Conservation (phyloP, 106 monocot genomes). For the Allium cepa region DNA sequence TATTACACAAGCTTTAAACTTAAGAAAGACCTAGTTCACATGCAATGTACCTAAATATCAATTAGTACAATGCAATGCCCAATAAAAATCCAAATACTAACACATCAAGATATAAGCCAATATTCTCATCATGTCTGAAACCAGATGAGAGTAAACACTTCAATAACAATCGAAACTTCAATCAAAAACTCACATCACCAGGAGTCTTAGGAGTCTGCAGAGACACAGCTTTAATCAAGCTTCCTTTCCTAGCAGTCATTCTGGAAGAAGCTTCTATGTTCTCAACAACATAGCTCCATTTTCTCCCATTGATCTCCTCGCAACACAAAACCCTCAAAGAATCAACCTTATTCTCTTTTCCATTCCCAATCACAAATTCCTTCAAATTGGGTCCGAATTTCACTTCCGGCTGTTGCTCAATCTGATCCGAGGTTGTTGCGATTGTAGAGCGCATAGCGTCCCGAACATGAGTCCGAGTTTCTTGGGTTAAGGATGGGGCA, state of each 20-base stretch:
- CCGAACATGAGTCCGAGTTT: conserved; percentile 25
- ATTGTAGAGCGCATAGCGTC: conserved; percentile 28
- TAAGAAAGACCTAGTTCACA: no score
- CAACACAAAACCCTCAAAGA: conserved; percentile 33
- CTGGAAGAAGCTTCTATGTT: conserved; percentile 1
- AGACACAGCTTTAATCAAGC: conserved; percentile 26
- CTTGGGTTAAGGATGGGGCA: conserved; percentile 18
- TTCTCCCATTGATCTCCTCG: conserved; percentile 53
- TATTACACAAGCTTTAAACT: no score
- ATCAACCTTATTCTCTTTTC: not conserved
- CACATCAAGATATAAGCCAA: no score
- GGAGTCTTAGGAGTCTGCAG: conserved; percentile 37
- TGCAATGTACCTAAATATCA: no score
- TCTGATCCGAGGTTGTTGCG: conserved; percentile 11
- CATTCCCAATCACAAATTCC: conserved; percentile 1
- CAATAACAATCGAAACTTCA: no score
- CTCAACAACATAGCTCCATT: conserved; percentile 49
- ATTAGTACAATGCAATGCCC: no score
- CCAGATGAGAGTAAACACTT: no score
- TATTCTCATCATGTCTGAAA: no score
- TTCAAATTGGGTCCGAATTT: conserved; percentile 17
- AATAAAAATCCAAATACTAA: no score
- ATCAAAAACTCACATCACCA: conserved; percentile 21
- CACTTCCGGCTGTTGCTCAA: conserved; percentile 18
- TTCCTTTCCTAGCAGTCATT: conserved; percentile 1